phyloP scores from a whole-genome alignment of 2,329 filamentous ascomycete genomes.

The Aspergillus flavus region DNA sequence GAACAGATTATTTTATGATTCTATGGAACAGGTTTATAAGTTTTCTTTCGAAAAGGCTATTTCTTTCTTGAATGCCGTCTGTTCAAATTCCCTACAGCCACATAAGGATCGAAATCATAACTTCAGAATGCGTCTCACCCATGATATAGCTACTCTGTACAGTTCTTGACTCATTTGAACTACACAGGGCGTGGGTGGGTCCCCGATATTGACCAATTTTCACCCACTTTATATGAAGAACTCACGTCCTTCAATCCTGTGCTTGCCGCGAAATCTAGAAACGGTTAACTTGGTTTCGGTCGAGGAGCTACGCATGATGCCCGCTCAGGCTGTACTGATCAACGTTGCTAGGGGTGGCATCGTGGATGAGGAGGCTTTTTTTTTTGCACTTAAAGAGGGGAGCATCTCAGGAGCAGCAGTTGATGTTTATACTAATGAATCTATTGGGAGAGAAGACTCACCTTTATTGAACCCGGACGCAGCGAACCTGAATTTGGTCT shows the following conservation, averaged over 20 bases:
- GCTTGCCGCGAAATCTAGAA: slow-evolving; percentile 30
- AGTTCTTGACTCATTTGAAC: background rate
- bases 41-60: too few relatives aligned
- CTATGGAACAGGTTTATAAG: too few relatives aligned
- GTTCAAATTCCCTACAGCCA: too few relatives aligned
- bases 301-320: slow-evolving; percentile 46
- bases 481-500: slow-evolving; percentile 50
- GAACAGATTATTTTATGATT: too few relatives aligned
- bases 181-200: background rate
- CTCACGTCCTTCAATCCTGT: slow-evolving; percentile 19
- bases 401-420: slow-evolving; percentile 52
- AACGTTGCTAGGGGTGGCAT: slow-evolving; percentile 55
- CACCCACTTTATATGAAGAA: too few relatives aligned
- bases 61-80: too few relatives aligned
- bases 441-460: slow-evolving; percentile 46
- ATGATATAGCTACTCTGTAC: background rate
- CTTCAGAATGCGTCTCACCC: too few relatives aligned
- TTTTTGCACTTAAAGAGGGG: slow-evolving; percentile 46
- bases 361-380: slow-evolving; percentile 52
- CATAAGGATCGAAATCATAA: too few relatives aligned
- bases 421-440: slow-evolving; percentile 50
- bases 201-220: background rate
- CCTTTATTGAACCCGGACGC: slow-evolving; percentile 43
- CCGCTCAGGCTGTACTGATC: slow-evolving; percentile 45
- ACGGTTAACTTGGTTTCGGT: slow-evolving; percentile 36